Conservation (phyloP, 805 yeast genomes). For the Candida boidinii region DNA sequence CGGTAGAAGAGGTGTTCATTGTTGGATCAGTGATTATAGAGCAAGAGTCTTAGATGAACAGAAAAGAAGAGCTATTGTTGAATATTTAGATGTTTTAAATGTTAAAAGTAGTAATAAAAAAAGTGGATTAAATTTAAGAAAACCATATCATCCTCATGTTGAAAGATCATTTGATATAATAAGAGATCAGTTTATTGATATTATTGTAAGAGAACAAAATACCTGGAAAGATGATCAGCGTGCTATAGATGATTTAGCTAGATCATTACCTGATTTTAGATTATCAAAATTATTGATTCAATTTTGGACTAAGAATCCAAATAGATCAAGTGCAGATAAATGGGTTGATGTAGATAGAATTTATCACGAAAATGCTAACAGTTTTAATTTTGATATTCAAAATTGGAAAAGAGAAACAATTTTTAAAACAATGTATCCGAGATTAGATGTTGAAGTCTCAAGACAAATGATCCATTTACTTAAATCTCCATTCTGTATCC, state of each 20-base stretch:
- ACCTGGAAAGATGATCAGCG: conserved; percentile 65
- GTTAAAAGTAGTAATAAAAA: conserved; percentile 37
- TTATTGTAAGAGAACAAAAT: conserved; percentile 74
- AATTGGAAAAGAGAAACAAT: conserved; percentile 77
- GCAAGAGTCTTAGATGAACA: conserved; percentile 70
- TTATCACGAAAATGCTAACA: conserved; percentile 30
- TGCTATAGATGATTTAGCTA: conserved; percentile 46
- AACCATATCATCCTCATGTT: conserved; percentile 88
- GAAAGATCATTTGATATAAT: conserved; percentile 66
- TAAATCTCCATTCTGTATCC: conserved; percentile 94
- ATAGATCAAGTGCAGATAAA: conserved; percentile 49
- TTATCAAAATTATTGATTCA: conserved; percentile 43
- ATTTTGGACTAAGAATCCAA: conserved; percentile 50
- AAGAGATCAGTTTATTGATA: conserved; percentile 51
- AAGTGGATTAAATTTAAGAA: conserved; percentile 44
- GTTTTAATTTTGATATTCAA: conserved; percentile 39
- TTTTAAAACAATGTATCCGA: conserved; percentile 75
- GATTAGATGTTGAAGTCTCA: conserved; percentile 90
- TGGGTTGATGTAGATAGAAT: conserved; percentile 69
- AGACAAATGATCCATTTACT: conserved; percentile 82
- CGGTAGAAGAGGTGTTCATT: conserved; percentile 98
- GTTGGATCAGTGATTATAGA: conserved; percentile 88
- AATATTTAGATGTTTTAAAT: conserved; percentile 70
- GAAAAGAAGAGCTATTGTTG: conserved; percentile 70
- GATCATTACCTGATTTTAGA: conserved; percentile 54